These are phyloP conservation scores for Biscogniauxia sp. DNA, from an alignment of 2,329 filamentous ascomycete genomes.

Conservation along the genomic window DNA sequence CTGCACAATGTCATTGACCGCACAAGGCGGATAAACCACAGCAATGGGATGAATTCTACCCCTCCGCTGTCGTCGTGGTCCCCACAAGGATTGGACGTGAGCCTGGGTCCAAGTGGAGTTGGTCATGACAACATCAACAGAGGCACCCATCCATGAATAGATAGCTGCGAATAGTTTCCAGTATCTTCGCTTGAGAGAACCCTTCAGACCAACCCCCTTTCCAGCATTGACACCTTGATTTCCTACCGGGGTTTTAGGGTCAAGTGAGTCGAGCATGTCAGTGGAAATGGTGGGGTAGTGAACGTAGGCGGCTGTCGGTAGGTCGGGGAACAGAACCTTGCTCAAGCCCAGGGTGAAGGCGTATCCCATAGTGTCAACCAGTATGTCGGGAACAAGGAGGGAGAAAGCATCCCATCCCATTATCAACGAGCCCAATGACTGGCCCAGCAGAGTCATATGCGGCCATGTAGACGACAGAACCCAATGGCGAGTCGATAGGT, in stretches of 20 bases:
- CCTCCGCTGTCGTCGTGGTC: conserved; percentile 48
- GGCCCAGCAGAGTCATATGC: conserved; percentile 88
- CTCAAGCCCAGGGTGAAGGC: conserved; percentile 83
- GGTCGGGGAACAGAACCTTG: conserved; percentile 74
- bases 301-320: conserved; percentile 90
- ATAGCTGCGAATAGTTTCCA: conserved; percentile 82
- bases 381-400: conserved; percentile 88
- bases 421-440: conserved; percentile 83
- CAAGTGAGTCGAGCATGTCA: conserved; percentile 87
- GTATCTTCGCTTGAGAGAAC: conserved; percentile 72
- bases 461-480: conserved; percentile 87
- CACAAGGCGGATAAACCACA: conserved; percentile 88
- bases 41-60: conserved; percentile 54
- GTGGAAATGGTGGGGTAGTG: conserved; percentile 98
- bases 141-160: conserved; percentile 79
- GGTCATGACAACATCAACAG: conserved; percentile 93
- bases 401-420: conserved; percentile 90
- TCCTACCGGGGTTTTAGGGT: conserved; percentile 58
- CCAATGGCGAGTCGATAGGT: conserved; percentile 82
- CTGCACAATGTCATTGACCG: conserved; percentile 77
- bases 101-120: conserved; percentile 93
- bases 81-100: conserved; percentile 82
- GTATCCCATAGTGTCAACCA: conserved; percentile 98
- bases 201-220: conserved; percentile 69
- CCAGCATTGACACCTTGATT: conserved; percentile 79